These are phyloP conservation scores for Carex littledalei DNA, from an alignment of 176 grass and related monocot genomes.

Conservation along the genomic window DNA sequence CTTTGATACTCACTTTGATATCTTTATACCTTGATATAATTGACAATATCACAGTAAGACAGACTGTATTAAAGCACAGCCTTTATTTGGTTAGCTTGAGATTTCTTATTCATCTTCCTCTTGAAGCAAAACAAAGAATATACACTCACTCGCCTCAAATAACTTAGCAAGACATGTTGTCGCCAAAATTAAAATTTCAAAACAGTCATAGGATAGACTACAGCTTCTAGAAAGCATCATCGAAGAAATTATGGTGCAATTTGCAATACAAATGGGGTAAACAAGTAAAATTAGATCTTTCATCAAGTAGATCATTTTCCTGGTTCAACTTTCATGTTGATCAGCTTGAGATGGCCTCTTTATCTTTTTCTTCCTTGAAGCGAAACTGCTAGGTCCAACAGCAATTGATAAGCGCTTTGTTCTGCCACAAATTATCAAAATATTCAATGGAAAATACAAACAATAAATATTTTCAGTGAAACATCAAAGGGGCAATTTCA, in stretches of 20 bases:
- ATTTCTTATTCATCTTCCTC: background rate
- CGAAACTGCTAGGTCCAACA: constrained; percentile 87
- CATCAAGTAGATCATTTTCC: background rate
- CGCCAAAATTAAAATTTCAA: background rate
- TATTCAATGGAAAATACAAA: background rate
- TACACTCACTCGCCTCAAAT: background rate
- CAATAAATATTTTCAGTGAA: background rate
- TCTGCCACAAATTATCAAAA: constrained; percentile 34
- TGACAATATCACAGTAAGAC: background rate
- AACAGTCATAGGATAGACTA: background rate
- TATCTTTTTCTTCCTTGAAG: constrained; percentile 90
- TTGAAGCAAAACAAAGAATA: background rate
- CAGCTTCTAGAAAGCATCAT: background rate
- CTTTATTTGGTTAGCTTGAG: background rate
- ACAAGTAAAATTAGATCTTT: background rate
- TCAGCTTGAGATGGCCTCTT: constrained; percentile 27
- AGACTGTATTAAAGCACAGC: background rate
- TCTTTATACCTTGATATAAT: no score
- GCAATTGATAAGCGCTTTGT: constrained; percentile 64
- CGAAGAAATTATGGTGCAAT: background rate
- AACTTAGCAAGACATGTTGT: background rate
- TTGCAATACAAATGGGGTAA: background rate
- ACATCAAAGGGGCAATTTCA: background rate
- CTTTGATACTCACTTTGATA: no score
- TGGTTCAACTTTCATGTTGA: constrained; percentile 14